A percentile compares a stretch with the other conserved stretches of the same genome.
Evolutionary conservation across 140 eudicot genomes (phyloP).

Genomic region (Ambrosia hybrid): DNA sequence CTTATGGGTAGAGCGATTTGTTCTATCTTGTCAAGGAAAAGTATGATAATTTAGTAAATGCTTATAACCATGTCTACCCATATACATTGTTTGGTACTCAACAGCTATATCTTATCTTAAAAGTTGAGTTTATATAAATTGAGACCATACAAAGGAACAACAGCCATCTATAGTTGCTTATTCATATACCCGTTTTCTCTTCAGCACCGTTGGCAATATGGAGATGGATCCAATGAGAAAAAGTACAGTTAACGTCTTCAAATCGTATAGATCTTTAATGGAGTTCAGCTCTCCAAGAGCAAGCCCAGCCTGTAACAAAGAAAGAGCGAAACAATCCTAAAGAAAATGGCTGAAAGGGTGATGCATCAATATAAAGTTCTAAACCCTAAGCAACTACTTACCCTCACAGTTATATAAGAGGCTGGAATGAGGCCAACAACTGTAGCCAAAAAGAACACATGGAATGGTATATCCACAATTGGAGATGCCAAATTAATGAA

Average conservation of each 20-base stretch:
- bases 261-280: slow-evolving; percentile 81
- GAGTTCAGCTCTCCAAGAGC: slow-evolving; percentile 96
- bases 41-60: background rate
- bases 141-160: slow-evolving; percentile 17
- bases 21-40: background rate
- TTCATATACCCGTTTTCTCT: slow-evolving; percentile 81
- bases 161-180: slow-evolving; percentile 32
- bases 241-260: slow-evolving; percentile 78
- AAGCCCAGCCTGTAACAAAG: slow-evolving; percentile 75
- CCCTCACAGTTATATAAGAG: slow-evolving; percentile 83
- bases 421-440: slow-evolving; percentile 90
- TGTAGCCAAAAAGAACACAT: slow-evolving; percentile 85
- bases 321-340: background rate
- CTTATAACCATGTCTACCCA: background rate
- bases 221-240: slow-evolving; percentile 75
- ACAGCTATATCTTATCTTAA: background rate
- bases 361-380: background rate
- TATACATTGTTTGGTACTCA: slow-evolving; percentile 12
- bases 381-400: slow-evolving; percentile 25
- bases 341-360: background rate
- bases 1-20: background rate
- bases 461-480: slow-evolving; percentile 91
- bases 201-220: slow-evolving; percentile 80
- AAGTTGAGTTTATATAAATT: background rate
- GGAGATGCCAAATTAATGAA: slow-evolving; percentile 97